Percentiles rank a stretch among this genome's conserved stretches.
These are phyloP conservation scores for Acacia crassicarpa DNA, from an alignment of 306 rosid species.

Conservation along the genomic window DNA sequence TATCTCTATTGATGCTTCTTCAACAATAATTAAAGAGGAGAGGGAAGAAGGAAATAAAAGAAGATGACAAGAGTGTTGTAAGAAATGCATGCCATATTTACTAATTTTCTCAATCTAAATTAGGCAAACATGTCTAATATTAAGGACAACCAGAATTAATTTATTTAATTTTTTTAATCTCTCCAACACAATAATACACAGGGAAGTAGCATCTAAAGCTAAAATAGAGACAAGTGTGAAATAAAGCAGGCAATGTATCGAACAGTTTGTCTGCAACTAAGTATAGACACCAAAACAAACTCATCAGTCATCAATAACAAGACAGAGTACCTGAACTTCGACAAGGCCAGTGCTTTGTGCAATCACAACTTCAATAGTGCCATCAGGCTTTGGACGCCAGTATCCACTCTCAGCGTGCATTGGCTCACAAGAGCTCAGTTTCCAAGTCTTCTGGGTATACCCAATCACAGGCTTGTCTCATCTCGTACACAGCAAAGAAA, in stretches of 20 bases:
- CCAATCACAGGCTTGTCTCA: constrained; percentile 69
- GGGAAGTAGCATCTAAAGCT: neutral
- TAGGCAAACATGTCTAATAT: too few species aligned
- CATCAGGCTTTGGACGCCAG: constrained; percentile 84
- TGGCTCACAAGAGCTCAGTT: constrained; percentile 68
- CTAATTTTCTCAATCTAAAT: too few species aligned
- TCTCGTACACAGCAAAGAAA: constrained; percentile 19
- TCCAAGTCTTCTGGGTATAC: constrained; percentile 87
- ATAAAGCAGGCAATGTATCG: neutral
- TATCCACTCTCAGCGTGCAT: constrained; percentile 90
- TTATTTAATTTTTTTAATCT: too few species aligned
- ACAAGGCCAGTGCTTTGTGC: constrained; percentile 88
- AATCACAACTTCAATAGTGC: constrained; percentile 73
- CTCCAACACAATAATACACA: too few species aligned
- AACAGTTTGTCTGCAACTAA: neutral
- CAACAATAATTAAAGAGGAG: too few species aligned
- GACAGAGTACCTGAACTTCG: constrained; percentile 72
- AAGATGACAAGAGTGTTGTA: too few species aligned
- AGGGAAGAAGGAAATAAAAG: too few species aligned
- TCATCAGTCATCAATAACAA: neutral
- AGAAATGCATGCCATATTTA: too few species aligned
- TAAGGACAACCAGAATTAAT: too few species aligned
- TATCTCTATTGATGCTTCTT: fast-evolving
- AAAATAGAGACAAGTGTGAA: neutral
- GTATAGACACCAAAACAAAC: neutral